Evolutionary conservation across 1,139 yeast genomes (phyloP), one percentile per base, ranked within the genome.

Genomic region (Lodderomyces oxycetoniae): DNA sequence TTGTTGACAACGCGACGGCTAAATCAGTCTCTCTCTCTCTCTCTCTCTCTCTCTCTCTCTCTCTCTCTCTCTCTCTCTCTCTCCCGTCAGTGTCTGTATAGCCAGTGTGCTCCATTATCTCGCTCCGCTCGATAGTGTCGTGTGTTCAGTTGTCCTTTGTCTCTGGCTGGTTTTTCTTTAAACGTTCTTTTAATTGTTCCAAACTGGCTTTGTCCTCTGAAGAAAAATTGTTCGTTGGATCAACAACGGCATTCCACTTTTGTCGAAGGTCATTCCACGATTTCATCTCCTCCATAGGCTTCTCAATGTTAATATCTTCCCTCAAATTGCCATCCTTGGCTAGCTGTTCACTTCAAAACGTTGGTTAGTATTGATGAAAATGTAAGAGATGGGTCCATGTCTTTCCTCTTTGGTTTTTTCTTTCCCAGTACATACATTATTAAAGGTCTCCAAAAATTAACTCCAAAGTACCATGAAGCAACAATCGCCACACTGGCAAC

Each of bases 361-460:
- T 5, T 11, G 17, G 32, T 30, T 9, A n/a, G 25, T 21, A 22
- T 30, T 12, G 4, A 16, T 28, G 14, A 17, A 3, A n/a, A 5
- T 17, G 11, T 28, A 7, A 15, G 24, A 17, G n/a, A 11, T 5
- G n/a, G 27, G 12, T 15, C 9, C 14, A 15, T 16, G 22, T 19
- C 22, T 7, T 10, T 19, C 22, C 22, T 10, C 10, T 19, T 7
- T 7, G 9, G 22, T 19, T 7, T 19, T 7, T 10, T 19, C 7
- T 7, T 19, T 19, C 10, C 9, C 7, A 6, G 20, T 31, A 73
- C 81, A 48, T 66, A 76, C 81, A 83, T 68, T 4, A 83, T 70
- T 21, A 83, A 55, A 2, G 94, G 93, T 46, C 79, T 80, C 68
- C 86, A 83, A 57, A 83, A 83, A 50, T 71, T 74, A 37, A 77